Evolutionary conservation across 768 basidiomycete genomes (phyloP).

Genomic region (Amanita polypyramis): DNA sequence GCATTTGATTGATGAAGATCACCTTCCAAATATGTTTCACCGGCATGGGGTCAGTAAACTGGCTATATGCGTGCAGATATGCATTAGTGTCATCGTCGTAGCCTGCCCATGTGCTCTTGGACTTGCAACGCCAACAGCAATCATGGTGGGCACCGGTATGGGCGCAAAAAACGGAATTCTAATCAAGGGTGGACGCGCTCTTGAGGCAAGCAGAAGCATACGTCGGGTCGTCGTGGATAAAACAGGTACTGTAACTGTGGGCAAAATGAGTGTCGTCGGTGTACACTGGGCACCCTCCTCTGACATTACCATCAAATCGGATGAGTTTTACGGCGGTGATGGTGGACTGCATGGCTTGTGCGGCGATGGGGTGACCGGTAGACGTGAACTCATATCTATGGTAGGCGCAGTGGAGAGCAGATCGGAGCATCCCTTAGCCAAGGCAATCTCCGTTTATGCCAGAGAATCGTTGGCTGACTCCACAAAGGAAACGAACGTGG

Average conservation of each 20-base stretch:
- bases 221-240: constrained; percentile 87
- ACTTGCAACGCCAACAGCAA: constrained; percentile 92
- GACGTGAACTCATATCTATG: constrained; percentile 63
- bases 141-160: constrained; percentile 98
- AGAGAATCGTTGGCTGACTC: constrained; percentile 41
- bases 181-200: constrained; percentile 92
- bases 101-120: constrained; percentile 98
- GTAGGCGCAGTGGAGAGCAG: constrained; percentile 79
- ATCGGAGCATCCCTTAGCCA: constrained; percentile 95
- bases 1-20: constrained; percentile 38
- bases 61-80: constrained; percentile 90
- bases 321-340: constrained; percentile 34
- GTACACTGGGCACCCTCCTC: constrained; percentile 58
- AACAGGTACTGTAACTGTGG: constrained; percentile 93
- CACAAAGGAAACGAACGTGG: constrained; percentile 35
- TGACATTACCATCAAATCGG: constrained; percentile 14
- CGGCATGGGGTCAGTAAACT: constrained; percentile 75
- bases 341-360: constrained; percentile 33
- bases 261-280: constrained; percentile 78
- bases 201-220: constrained; percentile 83
- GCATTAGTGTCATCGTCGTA: constrained; percentile 96
- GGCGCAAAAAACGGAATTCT: constrained; percentile 96
- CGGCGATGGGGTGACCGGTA: constrained; percentile 51
- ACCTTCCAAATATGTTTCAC: constrained; percentile 78
- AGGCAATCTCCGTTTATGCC: constrained; percentile 81